Conservation (phyloP, 1,284 basidiomycete species). For the Sanghuangporus baumii region DNA sequence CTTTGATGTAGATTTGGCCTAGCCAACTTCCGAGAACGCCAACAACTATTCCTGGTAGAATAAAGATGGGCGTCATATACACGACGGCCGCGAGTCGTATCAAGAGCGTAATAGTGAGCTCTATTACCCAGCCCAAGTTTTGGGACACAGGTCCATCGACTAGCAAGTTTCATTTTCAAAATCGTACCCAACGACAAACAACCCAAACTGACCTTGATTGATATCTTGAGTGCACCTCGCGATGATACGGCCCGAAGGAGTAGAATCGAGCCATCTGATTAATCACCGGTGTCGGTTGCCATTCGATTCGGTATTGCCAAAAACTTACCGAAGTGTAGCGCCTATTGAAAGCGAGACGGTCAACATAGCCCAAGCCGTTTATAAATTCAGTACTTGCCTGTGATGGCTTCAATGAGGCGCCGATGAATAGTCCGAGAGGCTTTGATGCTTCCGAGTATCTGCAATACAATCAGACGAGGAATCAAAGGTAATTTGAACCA, state of each 20-base stretch:
- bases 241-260: slow-evolving; percentile 54
- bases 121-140: slow-evolving; percentile 24
- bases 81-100: slow-evolving; percentile 41
- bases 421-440: slow-evolving; percentile 56
- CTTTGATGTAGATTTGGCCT: slow-evolving; percentile 52
- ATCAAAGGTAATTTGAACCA: neutral
- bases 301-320: too few relatives aligned
- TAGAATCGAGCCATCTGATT: slow-evolving; percentile 46
- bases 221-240: slow-evolving; percentile 58
- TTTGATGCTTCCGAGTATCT: slow-evolving; percentile 35
- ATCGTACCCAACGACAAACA: slow-evolving; percentile 12
- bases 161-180: slow-evolving; percentile 10
- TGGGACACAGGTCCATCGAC: slow-evolving; percentile 31
- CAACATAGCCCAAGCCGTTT: neutral
- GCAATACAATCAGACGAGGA: neutral
- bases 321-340: slow-evolving; percentile 45
- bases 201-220: slow-evolving; percentile 27
- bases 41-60: slow-evolving; percentile 36
- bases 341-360: neutral
- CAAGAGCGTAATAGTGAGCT: slow-evolving; percentile 30
- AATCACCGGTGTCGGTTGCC: neutral
- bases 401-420: slow-evolving; percentile 48
- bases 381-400: slow-evolving; percentile 28
- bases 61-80: slow-evolving; percentile 39
- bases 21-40: slow-evolving; percentile 40